Evolutionary conservation across 1,284 basidiomycete species (phyloP).

Genomic region (Cryptococcus depauperatus): DNA sequence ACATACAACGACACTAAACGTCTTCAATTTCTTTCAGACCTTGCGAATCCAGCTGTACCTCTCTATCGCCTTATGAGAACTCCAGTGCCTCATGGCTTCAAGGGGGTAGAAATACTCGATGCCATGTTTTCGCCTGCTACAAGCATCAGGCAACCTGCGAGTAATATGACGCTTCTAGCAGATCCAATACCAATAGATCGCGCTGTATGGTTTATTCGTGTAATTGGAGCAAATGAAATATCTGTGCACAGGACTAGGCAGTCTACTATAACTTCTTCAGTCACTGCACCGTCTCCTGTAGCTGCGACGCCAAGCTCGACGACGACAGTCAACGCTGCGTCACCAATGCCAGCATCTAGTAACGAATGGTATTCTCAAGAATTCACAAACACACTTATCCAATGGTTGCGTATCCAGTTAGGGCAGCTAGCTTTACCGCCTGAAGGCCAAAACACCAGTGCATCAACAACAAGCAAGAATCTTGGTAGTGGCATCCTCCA

Average conservation of each 20-base stretch:
- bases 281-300: constrained; percentile 23
- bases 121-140: constrained; percentile 55
- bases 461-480: constrained; percentile 17
- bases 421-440: constrained; percentile 73
- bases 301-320: constrained; percentile 35
- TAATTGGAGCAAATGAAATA: constrained; percentile 91
- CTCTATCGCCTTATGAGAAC: constrained; percentile 72
- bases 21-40: constrained; percentile 79
- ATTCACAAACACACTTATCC: constrained; percentile 76
- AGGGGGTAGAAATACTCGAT: constrained; percentile 84
- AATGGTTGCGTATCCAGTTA: constrained; percentile 85
- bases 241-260: constrained; percentile 54
- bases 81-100: constrained; percentile 86
- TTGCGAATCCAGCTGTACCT: constrained; percentile 81
- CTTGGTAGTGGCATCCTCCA: constrained; percentile 47
- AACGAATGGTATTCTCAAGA: constrained; percentile 74
- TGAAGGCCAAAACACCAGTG: constrained; percentile 62
- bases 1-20: constrained; percentile 85
- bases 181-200: constrained; percentile 74
- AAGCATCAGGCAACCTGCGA: constrained; percentile 3
- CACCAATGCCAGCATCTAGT: constrained; percentile 53
- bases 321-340: constrained; percentile 33
- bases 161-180: constrained; percentile 27
- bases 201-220: constrained; percentile 91
- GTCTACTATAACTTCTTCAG: constrained; percentile 6